These are phyloP conservation scores for Leccinum pseudoinsigne DNA, from an alignment of 1,284 basidiomycete genomes.

Conservation along the genomic window DNA sequence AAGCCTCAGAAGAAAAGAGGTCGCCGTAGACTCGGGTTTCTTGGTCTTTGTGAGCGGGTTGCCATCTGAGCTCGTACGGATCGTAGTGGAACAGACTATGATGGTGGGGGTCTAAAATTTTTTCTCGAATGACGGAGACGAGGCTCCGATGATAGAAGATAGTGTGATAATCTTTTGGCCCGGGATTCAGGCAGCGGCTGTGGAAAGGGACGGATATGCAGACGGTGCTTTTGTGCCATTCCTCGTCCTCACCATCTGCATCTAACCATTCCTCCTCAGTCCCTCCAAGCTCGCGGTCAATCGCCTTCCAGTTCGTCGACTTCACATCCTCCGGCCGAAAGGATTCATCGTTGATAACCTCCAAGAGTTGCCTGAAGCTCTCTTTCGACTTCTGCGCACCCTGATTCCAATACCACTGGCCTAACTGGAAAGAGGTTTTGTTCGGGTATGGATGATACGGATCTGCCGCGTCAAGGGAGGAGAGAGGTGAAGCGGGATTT, in stretches of 20 bases:
- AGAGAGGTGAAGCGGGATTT: not conserved
- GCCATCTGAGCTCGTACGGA: not conserved
- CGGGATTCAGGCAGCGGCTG: not conserved
- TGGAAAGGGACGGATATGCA: not conserved
- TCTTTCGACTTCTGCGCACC: not conserved
- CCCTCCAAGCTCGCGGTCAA: not conserved
- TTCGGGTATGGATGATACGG: not conserved
- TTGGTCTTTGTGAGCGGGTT: not conserved
- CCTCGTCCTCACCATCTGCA: not conserved
- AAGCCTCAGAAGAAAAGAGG: not conserved
- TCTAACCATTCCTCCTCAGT: not conserved
- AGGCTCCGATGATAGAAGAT: not conserved
- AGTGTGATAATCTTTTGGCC: not conserved
- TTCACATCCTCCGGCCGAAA: not conserved
- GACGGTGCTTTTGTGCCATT: not conserved
- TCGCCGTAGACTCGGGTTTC: not conserved
- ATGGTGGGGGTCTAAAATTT: not conserved
- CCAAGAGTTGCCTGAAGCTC: not conserved
- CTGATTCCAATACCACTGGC: not conserved
- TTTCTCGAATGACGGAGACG: not conserved
- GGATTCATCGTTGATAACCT: not conserved
- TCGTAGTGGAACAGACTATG: not conserved
- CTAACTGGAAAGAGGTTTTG: not conserved
- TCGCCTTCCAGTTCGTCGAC: not conserved
- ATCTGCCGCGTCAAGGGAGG: too few species aligned